Evolutionary conservation across 2,329 filamentous ascomycete species (phyloP), one percentile per base, ranked within the genome.

Genomic region (Cladorrhinum sp.): DNA sequence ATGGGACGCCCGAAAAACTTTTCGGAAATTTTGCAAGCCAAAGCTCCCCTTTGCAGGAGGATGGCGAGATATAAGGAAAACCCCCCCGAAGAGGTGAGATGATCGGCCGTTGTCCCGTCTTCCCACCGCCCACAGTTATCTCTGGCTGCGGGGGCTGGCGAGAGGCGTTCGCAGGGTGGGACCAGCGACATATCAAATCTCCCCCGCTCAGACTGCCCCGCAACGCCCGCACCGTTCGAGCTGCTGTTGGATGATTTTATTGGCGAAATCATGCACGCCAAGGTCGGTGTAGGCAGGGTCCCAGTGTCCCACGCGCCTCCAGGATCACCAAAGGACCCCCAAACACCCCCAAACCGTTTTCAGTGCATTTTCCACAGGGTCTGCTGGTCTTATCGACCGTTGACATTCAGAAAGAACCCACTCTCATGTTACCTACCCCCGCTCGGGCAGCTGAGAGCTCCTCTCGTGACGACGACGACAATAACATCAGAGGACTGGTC

Each of bases 141-240:
- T 48, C 16, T 26, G 18, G 6, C 46, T 24, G 24, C 53, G 33
- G 33, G 24, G 33, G 53, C 53, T 55, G 53, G 52, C 33, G 14
- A 21, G 24, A 21, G 20, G 52, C 16, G n/a, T 28, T 28, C 52
- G 30, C n/a, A 39, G 10, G 24, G 53, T 33, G 46, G 18, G 46
- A 49, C 18, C 46, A 49, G 18, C 36, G 53, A 36, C 53, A 46
- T 28, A 39, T 55, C 53, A 18, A 55, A 55, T 55, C 30, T 55
- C 53, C 53, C 53, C 53, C 36, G 53, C 53, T 55, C 42, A 39
- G 24, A 23, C 5, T 16, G 30, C 24, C 53, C 53, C 53, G 21
- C 8, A 14, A n/a, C 12, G 16, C 36, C 46, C 46, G 21, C 46
- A 49, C 7, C 46, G 21, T 49, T 20, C 7, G 53, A 33, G 18